phyloP scores from a whole-genome alignment of 202 grass and related monocot genomes.

The Elaeis oleifera region DNA sequence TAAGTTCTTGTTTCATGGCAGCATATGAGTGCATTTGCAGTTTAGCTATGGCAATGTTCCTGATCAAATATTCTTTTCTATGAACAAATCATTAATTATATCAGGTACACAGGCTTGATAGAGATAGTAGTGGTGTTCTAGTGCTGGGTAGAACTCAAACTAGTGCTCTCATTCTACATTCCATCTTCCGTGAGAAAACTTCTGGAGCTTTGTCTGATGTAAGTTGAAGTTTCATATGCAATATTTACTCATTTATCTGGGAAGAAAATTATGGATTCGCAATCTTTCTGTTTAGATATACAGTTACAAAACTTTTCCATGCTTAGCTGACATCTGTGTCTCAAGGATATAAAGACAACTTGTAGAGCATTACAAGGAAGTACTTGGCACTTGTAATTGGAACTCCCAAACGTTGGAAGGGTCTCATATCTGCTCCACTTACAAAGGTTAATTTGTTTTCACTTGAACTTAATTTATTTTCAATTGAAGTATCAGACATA shows the following conservation, averaged over 20 bases:
- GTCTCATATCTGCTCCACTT: constrained; percentile 68
- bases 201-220: constrained; percentile 81
- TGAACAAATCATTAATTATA: too few species aligned
- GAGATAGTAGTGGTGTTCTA: constrained; percentile 87
- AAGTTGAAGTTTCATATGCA: constrained; percentile 26
- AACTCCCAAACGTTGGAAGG: constrained; percentile 57
- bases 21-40: too few species aligned
- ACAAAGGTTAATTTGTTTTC: constrained; percentile 42
- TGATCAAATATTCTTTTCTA: neutral
- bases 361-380: constrained; percentile 75
- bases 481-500: neutral
- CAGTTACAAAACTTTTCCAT: neutral
- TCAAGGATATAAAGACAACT: constrained; percentile 38
- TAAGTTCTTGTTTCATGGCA: too few species aligned
- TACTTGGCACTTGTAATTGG: constrained; percentile 87
- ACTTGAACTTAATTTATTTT: neutral
- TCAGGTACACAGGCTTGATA: constrained; percentile 91
- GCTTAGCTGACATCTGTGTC: constrained; percentile 5
- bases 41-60: neutral
- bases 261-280: too few species aligned
- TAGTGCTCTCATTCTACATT: constrained; percentile 73
- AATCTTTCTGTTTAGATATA: too few species aligned
- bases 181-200: constrained; percentile 91
- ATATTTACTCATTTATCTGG: too few species aligned
- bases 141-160: constrained; percentile 73